Base-by-base conservation (phyloP, 805 yeast species). In the Pichia ethanolica region DNA sequence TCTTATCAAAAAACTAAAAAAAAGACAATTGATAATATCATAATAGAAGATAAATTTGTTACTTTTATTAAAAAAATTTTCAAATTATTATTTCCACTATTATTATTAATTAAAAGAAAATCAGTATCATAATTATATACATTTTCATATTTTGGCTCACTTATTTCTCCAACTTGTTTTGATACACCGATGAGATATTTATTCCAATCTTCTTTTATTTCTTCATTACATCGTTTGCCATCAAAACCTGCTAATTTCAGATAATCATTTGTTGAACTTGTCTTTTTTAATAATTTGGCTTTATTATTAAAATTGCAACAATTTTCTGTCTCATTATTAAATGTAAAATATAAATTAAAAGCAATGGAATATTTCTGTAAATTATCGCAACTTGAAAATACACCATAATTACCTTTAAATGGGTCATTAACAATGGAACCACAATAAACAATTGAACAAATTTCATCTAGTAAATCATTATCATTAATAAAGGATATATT, bases 381-480 rank as follows among this genome's bases (percentile, higher is more conserved):
- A 6, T 61, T 51, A 12, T 68, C 53, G 54, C 79, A 75, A 39
- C 64, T 68, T 0, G 78, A 67, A 53, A 61, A 71, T 34, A 56
- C 53, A 0, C 79, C 79, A 55, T 73, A 74, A n/a, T 50, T 49
- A 0, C 78, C 79, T 5, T 46, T 48, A 7, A 50, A 41, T 1
- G 72, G 70, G 53, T 73, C 65, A 8, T 67, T 63, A 27, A 48
- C 52, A 27, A 75, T 63, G 4, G 68, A 66, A n/a, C 58, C 58
- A 56, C 81, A 75, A 47, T 72, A 68, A 8, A 68, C 62, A 7
- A 57, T 51, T 12, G 60, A 45, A 52, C 79, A 75, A 3, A 74
- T 64, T 12, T 56, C 26, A 34, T 34, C 25, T 4, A 49, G 11
- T 20, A 27, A 9, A 14, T 40, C 37, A 13, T 43, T 38, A 26